phyloP scores from a whole-genome alignment of 1,284 basidiomycete genomes.

The Cryptococcus wingfieldii region DNA sequence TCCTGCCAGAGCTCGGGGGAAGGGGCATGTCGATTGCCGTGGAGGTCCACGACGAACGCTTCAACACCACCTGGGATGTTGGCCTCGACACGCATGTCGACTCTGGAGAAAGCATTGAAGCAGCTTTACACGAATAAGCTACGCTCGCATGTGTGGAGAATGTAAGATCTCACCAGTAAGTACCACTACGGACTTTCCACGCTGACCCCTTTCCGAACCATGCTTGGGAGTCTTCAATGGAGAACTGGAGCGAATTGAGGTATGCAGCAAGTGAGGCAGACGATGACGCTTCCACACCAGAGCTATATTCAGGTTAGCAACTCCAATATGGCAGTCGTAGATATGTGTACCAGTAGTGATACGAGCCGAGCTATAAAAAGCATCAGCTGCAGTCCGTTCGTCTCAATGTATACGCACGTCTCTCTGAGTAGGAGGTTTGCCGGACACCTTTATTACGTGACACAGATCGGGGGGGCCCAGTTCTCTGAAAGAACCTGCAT shows the following conservation, averaged over 20 bases:
- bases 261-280: constrained; percentile 96
- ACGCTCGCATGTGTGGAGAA: not conserved
- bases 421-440: constrained; percentile 66
- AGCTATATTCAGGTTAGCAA: constrained; percentile 52
- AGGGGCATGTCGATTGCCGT: constrained; percentile 92
- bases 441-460: constrained; percentile 89
- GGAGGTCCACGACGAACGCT: constrained; percentile 88
- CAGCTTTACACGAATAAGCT: constrained; percentile 56
- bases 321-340: not conserved
- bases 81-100: constrained; percentile 95
- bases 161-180: constrained; percentile 69
- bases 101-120: constrained; percentile 96
- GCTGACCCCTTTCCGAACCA: constrained; percentile 84
- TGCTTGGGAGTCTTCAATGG: constrained; percentile 81
- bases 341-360: constrained; percentile 63
- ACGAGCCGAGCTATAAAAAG: constrained; percentile 69
- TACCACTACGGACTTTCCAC: constrained; percentile 94
- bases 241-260: constrained; percentile 94
- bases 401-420: constrained; percentile 60
- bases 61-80: constrained; percentile 97
- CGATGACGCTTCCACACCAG: constrained; percentile 94
- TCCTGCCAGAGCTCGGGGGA: constrained; percentile 94
- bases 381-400: constrained; percentile 1
- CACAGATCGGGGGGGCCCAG: constrained; percentile 95
- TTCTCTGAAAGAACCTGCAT: constrained; percentile 83